phyloP scores from a whole-genome alignment of 2,329 filamentous ascomycete species.

The Cordyceps sp. region DNA sequence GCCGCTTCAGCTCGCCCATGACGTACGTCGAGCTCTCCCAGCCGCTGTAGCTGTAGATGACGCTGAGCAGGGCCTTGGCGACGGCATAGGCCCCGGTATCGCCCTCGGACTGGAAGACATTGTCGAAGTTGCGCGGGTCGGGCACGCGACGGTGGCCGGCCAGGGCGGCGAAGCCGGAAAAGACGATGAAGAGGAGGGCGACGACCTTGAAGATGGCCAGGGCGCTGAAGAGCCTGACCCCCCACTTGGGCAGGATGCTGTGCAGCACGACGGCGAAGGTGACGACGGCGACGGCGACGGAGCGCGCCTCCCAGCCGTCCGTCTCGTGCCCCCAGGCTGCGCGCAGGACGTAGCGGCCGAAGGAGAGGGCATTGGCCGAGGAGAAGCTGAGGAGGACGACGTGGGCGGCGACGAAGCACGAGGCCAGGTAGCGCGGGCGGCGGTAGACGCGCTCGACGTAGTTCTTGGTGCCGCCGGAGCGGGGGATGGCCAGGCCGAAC shows the following conservation, averaged over 20 bases:
- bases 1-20: conserved; percentile 37
- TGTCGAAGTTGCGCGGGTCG: conserved; percentile 38
- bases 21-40: conserved; percentile 51
- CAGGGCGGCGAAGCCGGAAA: conserved; percentile 39
- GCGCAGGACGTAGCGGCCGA: conserved; percentile 48
- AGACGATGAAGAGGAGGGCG: conserved; percentile 43
- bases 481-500: conserved; percentile 54
- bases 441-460: conserved; percentile 56
- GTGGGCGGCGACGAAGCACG: conserved; percentile 45
- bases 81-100: conserved; percentile 34
- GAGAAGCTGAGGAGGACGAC: conserved; percentile 50
- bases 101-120: conserved; percentile 31
- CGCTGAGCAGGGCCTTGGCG: conserved; percentile 38
- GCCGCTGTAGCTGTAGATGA: conserved; percentile 45
- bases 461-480: conserved; percentile 52
- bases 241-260: conserved; percentile 35
- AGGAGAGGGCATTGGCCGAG: conserved; percentile 53
- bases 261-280: conserved; percentile 39
- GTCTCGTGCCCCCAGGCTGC: conserved; percentile 30
- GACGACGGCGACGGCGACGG: conserved; percentile 34
- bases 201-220: conserved; percentile 44
- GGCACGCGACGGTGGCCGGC: conserved; percentile 29
- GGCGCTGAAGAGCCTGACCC: conserved; percentile 40
- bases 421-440: conserved; percentile 44
- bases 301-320: conserved; percentile 39